phyloP scores from a whole-genome alignment of 78 protist species.

The Capsaspora owczarzaki region DNA sequence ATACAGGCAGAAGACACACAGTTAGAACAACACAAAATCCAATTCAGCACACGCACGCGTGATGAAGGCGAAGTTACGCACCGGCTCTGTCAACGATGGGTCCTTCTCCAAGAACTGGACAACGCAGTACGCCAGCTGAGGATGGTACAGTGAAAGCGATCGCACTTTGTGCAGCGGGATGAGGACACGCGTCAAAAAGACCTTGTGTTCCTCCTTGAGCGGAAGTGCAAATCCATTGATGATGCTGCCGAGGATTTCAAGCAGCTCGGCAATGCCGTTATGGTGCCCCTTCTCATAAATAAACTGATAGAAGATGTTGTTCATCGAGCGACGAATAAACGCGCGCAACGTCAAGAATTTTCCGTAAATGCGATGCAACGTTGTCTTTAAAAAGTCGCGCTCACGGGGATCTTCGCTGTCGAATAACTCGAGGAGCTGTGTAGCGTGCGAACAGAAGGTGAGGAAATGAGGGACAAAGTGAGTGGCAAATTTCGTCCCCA shows the following conservation, averaged over 20 bases:
- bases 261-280: conserved; percentile 85
- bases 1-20: too few relatives aligned
- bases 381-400: conserved; percentile 92
- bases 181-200: conserved; percentile 60
- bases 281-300: conserved; percentile 65
- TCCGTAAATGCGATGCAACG: conserved; percentile 88
- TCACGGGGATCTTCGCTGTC: conserved; percentile 94
- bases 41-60: not conserved
- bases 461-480: not conserved
- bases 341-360: conserved; percentile 80
- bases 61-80: not conserved
- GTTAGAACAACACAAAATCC: too few relatives aligned
- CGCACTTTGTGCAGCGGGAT: conserved; percentile 15
- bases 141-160: conserved; percentile 49
- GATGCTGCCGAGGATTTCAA: conserved; percentile 77
- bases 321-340: conserved; percentile 76
- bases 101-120: conserved; percentile 81
- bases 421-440: conserved; percentile 74
- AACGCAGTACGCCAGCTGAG: conserved; percentile 76
- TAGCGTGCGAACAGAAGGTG: not conserved
- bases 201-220: conserved; percentile 86
- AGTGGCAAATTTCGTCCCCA: too few relatives aligned
- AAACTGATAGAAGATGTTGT: conserved; percentile 66
- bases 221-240: conserved; percentile 95
- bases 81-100: conserved; percentile 14